Percentiles rank a stretch among this genome's conserved stretches.
Evolutionary conservation across 2,329 filamentous ascomycete species (phyloP).

Genomic region (Cytospora schulzeri): DNA sequence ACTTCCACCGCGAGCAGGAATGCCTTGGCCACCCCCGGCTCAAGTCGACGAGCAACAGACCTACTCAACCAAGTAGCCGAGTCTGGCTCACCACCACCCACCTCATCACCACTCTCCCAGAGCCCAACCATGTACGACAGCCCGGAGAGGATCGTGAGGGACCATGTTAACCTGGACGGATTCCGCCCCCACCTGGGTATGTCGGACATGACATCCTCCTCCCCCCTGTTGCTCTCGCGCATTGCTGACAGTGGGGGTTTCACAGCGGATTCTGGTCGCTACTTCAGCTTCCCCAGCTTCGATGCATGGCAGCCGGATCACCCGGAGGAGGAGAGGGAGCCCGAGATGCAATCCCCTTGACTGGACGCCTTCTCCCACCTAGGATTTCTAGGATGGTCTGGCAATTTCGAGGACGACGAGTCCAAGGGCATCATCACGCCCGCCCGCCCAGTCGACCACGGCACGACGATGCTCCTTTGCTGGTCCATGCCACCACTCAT

Average conservation of each 20-base stretch:
- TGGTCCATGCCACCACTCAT: not conserved
- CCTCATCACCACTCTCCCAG: conserved; percentile 40
- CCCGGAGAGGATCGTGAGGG: conserved; percentile 31
- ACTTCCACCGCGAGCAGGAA: conserved; percentile 56
- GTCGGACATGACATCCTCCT: conserved; percentile 7
- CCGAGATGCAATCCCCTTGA: conserved; percentile 37
- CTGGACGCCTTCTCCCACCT: conserved; percentile 2
- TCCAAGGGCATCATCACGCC: conserved; percentile 1
- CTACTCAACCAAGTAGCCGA: conserved; percentile 57
- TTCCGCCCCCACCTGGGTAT: conserved; percentile 27
- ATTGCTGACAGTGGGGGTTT: conserved; percentile 27
- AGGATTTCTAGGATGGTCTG: conserved; percentile 10
- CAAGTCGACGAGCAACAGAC: conserved; percentile 55
- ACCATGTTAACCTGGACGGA: conserved; percentile 19
- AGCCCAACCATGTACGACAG: conserved; percentile 40
- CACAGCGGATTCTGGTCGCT: conserved; percentile 51
- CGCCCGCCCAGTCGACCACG: conserved; percentile 8
- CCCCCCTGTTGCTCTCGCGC: conserved; percentile 17
- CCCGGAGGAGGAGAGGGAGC: conserved; percentile 45
- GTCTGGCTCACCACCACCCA: conserved; percentile 44
- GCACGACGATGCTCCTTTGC: conserved; percentile 9
- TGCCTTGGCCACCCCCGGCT: conserved; percentile 51
- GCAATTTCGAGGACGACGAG: conserved; percentile 16
- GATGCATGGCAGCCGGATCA: conserved; percentile 63
- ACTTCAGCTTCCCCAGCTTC: conserved; percentile 75